phyloP scores from a whole-genome alignment of 768 basidiomycete species.

The Podaxis sp. region DNA sequence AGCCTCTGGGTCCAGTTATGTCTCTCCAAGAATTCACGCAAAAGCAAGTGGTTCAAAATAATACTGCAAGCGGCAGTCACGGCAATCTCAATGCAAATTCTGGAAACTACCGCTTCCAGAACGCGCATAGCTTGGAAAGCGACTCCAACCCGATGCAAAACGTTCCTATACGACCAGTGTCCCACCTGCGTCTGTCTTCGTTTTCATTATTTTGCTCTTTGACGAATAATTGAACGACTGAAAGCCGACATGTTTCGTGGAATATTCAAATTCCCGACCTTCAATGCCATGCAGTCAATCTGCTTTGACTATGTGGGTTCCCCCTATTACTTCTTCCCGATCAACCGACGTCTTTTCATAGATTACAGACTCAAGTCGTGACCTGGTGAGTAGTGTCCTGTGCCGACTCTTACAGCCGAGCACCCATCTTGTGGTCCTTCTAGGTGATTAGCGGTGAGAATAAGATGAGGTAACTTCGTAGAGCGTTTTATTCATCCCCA shows the following conservation, averaged over 20 bases:
- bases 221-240: slow-evolving; percentile 12
- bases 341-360: slow-evolving; percentile 22
- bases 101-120: background rate
- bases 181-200: slow-evolving; percentile 60
- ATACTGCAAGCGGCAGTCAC: background rate
- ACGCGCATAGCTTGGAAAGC: background rate
- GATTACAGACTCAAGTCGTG: slow-evolving; percentile 59
- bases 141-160: slow-evolving; percentile 27
- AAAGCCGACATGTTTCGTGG: slow-evolving; percentile 78
- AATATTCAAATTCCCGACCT: slow-evolving; percentile 85
- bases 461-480: background rate
- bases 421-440: background rate
- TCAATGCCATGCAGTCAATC: slow-evolving; percentile 88
- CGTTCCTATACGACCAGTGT: slow-evolving; percentile 63
- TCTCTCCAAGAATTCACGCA: background rate
- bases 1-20: background rate
- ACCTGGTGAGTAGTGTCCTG: slow-evolving; percentile 48
- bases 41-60: background rate
- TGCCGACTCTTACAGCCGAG: background rate
- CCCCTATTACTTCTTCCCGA: background rate
- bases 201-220: background rate
- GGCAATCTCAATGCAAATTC: background rate
- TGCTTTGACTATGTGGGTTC: slow-evolving; percentile 72
- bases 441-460: slow-evolving; percentile 71
- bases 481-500: background rate